phyloP scores from a whole-genome alignment of 495 filamentous ascomycete species.

The Hypoxylon trugodes region DNA sequence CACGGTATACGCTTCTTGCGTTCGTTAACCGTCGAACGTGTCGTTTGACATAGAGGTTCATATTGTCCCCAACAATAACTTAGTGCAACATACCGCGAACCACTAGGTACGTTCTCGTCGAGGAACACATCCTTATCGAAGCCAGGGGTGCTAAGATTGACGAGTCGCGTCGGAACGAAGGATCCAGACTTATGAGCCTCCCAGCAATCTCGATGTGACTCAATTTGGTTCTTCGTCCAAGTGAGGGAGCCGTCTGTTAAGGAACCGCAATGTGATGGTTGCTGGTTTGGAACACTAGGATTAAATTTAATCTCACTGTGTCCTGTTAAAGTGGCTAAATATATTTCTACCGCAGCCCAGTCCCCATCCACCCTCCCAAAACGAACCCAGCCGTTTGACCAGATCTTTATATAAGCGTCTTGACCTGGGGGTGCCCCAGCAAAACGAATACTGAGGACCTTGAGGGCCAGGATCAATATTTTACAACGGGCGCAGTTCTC shows the following conservation, averaged over 20 bases:
- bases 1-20: not conserved
- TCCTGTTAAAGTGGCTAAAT: not conserved
- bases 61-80: constrained; percentile 6
- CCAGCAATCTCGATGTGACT: not conserved
- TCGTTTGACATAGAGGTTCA: not conserved
- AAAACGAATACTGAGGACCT: no score
- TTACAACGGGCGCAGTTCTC: no score
- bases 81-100: constrained; percentile 11
- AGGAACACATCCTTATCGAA: not conserved
- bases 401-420: no score
- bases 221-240: not conserved
- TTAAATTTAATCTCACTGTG: not conserved
- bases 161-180: constrained; percentile 10
- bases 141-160: not conserved
- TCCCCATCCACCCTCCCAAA: no score
- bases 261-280: not conserved
- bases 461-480: no score
- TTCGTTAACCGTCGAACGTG: not conserved
- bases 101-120: not conserved
- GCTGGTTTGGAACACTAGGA: not conserved
- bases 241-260: not conserved
- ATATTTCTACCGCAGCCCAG: no score
- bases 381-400: no score
- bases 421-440: no score
- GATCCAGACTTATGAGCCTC: not conserved